Base-by-base conservation (phyloP, 352 stramenopile species). In the Pythium aphanidermatum region DNA sequence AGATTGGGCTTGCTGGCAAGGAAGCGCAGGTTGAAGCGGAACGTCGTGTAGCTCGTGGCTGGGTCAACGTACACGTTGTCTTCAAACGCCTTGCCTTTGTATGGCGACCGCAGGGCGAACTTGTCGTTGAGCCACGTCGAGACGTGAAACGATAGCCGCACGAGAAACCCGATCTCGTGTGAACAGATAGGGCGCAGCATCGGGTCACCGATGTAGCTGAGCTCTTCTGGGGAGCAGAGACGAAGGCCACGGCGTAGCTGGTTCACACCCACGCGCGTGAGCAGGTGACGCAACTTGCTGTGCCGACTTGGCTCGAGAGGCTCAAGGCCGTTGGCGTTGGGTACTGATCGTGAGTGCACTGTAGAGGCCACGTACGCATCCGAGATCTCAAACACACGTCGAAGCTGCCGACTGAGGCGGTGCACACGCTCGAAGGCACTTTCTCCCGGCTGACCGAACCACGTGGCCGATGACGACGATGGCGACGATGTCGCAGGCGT, bases 1-100 rank as follows among this genome's bases (percentile, higher is more conserved):
- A 94, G 70, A 63, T 94, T 94, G n/a, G 79, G 60, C 49, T 86
- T 92, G 67, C 73, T 89, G 24, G 82, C 82, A 31, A 94, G 67
- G 56, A 91, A 94, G 54, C 82, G 82, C 39, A 94, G 70, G 61
- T 94, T 90, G 62, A 92, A 87, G 21, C 77, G 79, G 57, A 94
- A 94, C 7, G 33, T 28, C 4, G 48, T 51, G 40, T 59, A 61
- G 13, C 33, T 57, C 13, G 42, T 40, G 8, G 41, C 38, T 21
- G 76, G 59, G 37, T 87, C 72, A 30, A 91, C 70, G 31, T 77
- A 52, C 12, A 86, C 24, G 36, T 92, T 92, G 60, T 89, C 75
- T 27, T 87, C 70, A 16, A 92, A 72, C 16, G 61, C 62, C 37
- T 78, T 79, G 46, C 77, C 74, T 21, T 73, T 51, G 54, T 90